Evolutionary conservation across 805 yeast species (phyloP).

Genomic region (Saccharomycopsis olivae): DNA sequence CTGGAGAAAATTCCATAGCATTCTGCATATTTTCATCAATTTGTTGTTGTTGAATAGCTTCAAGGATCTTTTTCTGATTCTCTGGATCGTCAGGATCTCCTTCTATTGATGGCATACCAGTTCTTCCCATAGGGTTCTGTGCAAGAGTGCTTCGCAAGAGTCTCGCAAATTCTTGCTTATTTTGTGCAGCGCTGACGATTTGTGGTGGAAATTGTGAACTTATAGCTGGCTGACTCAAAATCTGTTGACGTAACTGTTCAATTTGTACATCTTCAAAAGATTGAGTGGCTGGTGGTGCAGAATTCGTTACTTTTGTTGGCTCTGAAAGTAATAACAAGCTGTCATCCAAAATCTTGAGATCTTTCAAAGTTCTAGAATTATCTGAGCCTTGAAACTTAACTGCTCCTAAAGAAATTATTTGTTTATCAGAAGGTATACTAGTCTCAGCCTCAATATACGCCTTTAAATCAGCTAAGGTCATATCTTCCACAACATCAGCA

Average conservation of each 20-base stretch:
- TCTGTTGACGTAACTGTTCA: slow-evolving; percentile 40
- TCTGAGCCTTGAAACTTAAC: slow-evolving; percentile 25
- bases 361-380: slow-evolving; percentile 31
- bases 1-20: slow-evolving; percentile 87
- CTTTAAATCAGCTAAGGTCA: slow-evolving; percentile 55
- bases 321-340: slow-evolving; percentile 38
- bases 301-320: neutral
- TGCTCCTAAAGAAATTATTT: slow-evolving; percentile 40
- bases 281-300: neutral
- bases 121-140: neutral
- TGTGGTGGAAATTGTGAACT: slow-evolving; percentile 17
- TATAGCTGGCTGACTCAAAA: slow-evolving; percentile 31
- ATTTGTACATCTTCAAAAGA: slow-evolving; percentile 25
- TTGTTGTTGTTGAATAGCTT: slow-evolving; percentile 56
- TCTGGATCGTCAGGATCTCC: slow-evolving; percentile 63
- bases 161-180: slow-evolving; percentile 29
- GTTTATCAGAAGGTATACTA: slow-evolving; percentile 34
- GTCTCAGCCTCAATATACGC: slow-evolving; percentile 70
- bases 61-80: slow-evolving; percentile 53
- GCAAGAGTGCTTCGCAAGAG: too few relatives aligned
- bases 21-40: slow-evolving; percentile 70
- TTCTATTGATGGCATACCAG: slow-evolving; percentile 32
- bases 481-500: slow-evolving; percentile 56
- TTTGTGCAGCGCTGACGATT: slow-evolving; percentile 29
- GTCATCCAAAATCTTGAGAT: slow-evolving; percentile 40